These are phyloP conservation scores for Termitomyces sp. DNA, from an alignment of 1,284 basidiomycete species.

Conservation along the genomic window DNA sequence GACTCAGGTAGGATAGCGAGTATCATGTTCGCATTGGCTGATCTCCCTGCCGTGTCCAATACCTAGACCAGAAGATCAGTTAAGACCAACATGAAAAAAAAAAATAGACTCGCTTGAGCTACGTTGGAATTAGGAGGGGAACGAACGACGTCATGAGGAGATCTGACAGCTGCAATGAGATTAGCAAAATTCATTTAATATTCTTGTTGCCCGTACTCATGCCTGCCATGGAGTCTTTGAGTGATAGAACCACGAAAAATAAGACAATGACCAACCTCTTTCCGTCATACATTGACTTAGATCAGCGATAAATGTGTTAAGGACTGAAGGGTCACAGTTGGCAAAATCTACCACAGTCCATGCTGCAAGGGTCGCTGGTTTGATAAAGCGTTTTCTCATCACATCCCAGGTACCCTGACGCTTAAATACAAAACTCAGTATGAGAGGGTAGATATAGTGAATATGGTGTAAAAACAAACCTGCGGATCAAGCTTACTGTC, in stretches of 20 bases:
- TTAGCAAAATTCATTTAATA: neutral
- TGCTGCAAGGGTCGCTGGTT: conserved; percentile 22
- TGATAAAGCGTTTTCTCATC: conserved; percentile 28
- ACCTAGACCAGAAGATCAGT: neutral
- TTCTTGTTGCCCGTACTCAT: conserved; percentile 9
- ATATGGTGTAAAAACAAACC: conserved; percentile 2
- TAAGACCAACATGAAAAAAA: neutral
- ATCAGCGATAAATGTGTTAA: conserved; percentile 23
- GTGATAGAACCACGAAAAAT: neutral
- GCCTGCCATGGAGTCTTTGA: conserved; percentile 1
- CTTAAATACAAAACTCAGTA: conserved; percentile 3
- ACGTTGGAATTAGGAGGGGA: neutral
- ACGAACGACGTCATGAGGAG: conserved; percentile 2
- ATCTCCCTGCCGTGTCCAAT: conserved; percentile 7
- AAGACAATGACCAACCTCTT: conserved; percentile 20
- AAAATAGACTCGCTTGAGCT: neutral
- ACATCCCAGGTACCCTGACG: conserved; percentile 34
- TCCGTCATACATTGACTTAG: conserved; percentile 23
- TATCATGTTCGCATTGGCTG: conserved; percentile 18
- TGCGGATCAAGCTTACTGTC: conserved; percentile 8
- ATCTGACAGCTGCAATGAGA: neutral
- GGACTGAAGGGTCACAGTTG: conserved; percentile 6
- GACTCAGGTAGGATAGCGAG: conserved; percentile 31
- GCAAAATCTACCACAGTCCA: conserved; percentile 33
- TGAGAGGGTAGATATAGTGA: neutral